Evolutionary conservation across 345 rosid genomes (phyloP).

Genomic region (Brassica napus): DNA sequence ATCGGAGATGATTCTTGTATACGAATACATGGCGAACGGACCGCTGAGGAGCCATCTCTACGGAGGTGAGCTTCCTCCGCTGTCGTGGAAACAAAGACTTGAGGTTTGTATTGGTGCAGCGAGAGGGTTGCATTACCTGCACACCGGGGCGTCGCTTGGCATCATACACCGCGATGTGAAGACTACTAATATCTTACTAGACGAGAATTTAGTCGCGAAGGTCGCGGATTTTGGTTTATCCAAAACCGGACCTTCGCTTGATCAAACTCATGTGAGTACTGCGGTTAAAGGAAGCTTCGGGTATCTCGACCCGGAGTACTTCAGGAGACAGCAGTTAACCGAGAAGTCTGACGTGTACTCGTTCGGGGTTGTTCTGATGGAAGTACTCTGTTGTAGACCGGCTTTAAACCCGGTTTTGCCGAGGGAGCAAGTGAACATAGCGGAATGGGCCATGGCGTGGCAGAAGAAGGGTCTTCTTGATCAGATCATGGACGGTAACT

Average conservation of each 20-base stretch:
- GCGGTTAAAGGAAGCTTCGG: slow-evolving; percentile 99
- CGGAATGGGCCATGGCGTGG: slow-evolving; percentile 99
- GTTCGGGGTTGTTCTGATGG: slow-evolving; percentile 95
- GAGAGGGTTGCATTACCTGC: slow-evolving; percentile 95
- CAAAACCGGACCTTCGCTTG: slow-evolving; percentile 87
- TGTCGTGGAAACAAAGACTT: slow-evolving; percentile 95
- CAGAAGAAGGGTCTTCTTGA: slow-evolving; percentile 93
- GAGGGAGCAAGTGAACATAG: slow-evolving; percentile 93
- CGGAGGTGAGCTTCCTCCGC: slow-evolving; percentile 78
- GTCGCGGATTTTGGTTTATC: slow-evolving; percentile 99
- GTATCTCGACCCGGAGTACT: slow-evolving; percentile 24
- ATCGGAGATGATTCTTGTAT: slow-evolving; percentile 95
- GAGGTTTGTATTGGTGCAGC: slow-evolving; percentile 98
- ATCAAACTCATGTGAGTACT: slow-evolving; percentile 97
- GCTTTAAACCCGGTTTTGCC: slow-evolving; percentile 98
- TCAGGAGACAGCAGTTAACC: background rate
- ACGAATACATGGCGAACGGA: slow-evolving; percentile 98
- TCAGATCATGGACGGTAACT: slow-evolving; percentile 87
- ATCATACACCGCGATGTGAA: slow-evolving; percentile 97
- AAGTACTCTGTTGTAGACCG: slow-evolving; percentile 92
- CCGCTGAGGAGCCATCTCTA: slow-evolving; percentile 94
- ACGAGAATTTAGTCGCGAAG: slow-evolving; percentile 90
- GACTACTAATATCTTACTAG: slow-evolving; percentile 93
- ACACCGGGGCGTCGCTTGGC: slow-evolving; percentile 93
- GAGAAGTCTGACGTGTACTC: slow-evolving; percentile 42